Percentiles rank a stretch among this genome's conserved stretches.
Evolutionary conservation across 2,329 filamentous ascomycete genomes (phyloP).

Genomic region (Claviceps capensis): DNA sequence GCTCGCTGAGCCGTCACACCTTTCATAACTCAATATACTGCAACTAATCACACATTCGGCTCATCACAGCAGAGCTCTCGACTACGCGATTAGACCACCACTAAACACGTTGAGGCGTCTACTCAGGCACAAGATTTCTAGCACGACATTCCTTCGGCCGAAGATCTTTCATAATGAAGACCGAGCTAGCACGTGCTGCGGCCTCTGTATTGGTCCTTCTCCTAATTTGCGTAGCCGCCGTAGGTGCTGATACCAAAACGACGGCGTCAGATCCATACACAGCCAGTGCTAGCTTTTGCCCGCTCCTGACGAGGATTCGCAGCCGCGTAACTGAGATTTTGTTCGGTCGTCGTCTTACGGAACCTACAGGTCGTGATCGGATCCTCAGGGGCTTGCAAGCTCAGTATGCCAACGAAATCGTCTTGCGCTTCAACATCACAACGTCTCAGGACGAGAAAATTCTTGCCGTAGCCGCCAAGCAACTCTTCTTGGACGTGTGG

Average conservation of each 20-base stretch:
- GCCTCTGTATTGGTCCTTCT: background rate
- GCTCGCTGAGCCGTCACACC: too few species aligned
- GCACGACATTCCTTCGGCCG: background rate
- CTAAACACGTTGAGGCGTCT: too few species aligned
- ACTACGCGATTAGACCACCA: too few species aligned
- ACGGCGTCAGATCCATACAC: conserved; percentile 1
- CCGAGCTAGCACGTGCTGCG: background rate
- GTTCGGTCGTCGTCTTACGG: conserved; percentile 30
- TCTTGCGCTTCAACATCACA: conserved; percentile 74
- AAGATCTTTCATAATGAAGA: conserved; percentile 1
- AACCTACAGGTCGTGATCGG: conserved; percentile 12
- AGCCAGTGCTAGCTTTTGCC: conserved; percentile 23
- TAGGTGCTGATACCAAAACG: background rate
- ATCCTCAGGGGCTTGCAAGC: conserved; percentile 21
- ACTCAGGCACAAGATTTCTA: background rate
- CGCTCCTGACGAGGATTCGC: conserved; percentile 36
- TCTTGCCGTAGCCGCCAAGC: conserved; percentile 57
- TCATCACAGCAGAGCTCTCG: too few species aligned
- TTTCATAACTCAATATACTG: too few species aligned
- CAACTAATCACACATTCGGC: too few species aligned
- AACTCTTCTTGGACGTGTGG: conserved; percentile 83
- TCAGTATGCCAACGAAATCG: conserved; percentile 66
- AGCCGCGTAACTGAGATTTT: conserved; percentile 35
- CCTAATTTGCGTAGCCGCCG: background rate
- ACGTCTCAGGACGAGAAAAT: conserved; percentile 53